phyloP scores from a whole-genome alignment of 257 asterid species.

The Ilex asprella region DNA sequence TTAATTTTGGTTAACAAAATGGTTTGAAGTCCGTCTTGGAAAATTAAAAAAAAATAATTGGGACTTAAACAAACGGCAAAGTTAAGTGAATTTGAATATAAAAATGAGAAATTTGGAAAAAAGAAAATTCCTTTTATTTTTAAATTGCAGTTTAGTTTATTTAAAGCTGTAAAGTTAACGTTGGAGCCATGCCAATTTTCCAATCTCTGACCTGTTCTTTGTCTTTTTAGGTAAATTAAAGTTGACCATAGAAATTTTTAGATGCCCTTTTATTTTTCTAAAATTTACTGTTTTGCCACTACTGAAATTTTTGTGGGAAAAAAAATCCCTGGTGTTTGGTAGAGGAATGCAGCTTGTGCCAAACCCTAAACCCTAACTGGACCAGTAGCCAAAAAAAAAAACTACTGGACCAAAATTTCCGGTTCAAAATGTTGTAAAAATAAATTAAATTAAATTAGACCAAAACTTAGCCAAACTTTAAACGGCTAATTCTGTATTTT shows the following conservation, averaged over 20 bases:
- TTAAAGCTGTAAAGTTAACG: conserved; percentile 71
- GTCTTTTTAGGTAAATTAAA: conserved; percentile 61
- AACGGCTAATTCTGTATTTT: too few species aligned
- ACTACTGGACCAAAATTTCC: too few species aligned
- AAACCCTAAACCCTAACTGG: too few species aligned
- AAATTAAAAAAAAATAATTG: conserved; percentile 37
- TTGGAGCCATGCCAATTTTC: conserved; percentile 50
- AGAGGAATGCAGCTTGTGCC: too few species aligned
- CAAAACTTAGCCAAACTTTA: too few species aligned
- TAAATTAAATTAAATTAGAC: too few species aligned
- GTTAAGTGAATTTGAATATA: conserved; percentile 35
- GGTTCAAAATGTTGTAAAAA: too few species aligned
- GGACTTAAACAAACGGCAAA: conserved; percentile 34
- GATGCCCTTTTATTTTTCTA: conserved; percentile 23
- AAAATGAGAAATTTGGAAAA: conserved; percentile 23
- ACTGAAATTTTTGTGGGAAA: too few species aligned
- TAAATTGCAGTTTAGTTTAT: conserved; percentile 33
- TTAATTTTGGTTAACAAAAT: conserved; percentile 75
- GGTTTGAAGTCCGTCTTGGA: conserved; percentile 88
- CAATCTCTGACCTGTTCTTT: conserved; percentile 65
- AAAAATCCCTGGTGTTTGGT: too few species aligned
- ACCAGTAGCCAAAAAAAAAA: too few species aligned
- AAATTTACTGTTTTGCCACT: conserved; percentile 44
- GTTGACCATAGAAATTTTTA: conserved; percentile 30
- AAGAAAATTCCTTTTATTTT: conserved; percentile 18